A percentile compares a stretch with the other conserved stretches of the same genome.
phyloP scores from a whole-genome alignment of 1,139 yeast genomes.

The Scheffersomyces lignicola region DNA sequence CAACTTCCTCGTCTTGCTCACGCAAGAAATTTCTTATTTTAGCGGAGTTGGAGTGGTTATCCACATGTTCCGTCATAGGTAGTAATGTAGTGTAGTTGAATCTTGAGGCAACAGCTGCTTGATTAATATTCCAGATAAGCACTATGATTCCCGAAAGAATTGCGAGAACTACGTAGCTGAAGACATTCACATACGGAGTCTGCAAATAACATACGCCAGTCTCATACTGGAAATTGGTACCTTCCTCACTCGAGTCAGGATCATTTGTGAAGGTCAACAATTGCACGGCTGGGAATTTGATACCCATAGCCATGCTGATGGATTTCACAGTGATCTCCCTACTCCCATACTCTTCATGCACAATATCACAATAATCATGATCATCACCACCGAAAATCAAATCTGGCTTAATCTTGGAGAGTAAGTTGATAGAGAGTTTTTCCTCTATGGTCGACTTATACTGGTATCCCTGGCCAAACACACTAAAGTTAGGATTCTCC shows the following conservation, averaged over 20 bases:
- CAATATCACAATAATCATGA: constrained; percentile 70
- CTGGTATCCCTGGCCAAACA: constrained; percentile 46
- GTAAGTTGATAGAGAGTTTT: constrained; percentile 56
- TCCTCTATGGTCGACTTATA: constrained; percentile 55
- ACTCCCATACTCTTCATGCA: constrained; percentile 25
- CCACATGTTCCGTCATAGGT: constrained; percentile 12
- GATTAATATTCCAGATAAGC: constrained; percentile 32
- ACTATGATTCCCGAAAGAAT: constrained; percentile 30
- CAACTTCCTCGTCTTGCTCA: constrained; percentile 20
- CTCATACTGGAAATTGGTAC: constrained; percentile 26
- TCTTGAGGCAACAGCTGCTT: constrained; percentile 8
- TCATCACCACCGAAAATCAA: constrained; percentile 90
- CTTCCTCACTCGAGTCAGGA: constrained; percentile 9
- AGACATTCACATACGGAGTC: constrained; percentile 47
- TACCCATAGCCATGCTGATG: constrained; percentile 63
- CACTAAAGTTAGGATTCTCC: constrained; percentile 27
- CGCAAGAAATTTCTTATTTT: constrained; percentile 23
- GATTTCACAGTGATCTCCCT: constrained; percentile 56
- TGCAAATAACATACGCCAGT: constrained; percentile 50
- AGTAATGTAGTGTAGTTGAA: constrained; percentile 14
- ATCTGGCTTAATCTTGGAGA: constrained; percentile 60
- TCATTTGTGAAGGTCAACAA: constrained; percentile 34
- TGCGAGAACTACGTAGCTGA: constrained; percentile 38
- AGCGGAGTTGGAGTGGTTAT: constrained; percentile 15
- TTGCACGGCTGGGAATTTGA: constrained; percentile 54